Conservation (phyloP, 305 asterid genomes). For the Fraxinus platypoda region DNA sequence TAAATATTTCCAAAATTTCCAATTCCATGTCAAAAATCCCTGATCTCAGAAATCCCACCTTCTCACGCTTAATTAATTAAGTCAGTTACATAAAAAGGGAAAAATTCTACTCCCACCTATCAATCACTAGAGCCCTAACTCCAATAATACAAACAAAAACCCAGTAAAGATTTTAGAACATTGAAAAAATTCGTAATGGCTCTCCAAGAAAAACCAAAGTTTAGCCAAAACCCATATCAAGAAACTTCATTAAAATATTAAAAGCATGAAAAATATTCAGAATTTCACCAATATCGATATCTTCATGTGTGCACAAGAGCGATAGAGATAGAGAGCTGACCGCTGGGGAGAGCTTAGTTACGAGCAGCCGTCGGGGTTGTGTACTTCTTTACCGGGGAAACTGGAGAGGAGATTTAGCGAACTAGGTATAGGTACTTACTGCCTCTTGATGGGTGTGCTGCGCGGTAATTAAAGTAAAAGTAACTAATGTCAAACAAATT, state of each 20-base stretch:
- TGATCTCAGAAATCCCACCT: slow-evolving; percentile 4
- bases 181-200: neutral
- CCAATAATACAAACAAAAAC: neutral
- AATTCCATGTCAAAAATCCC: neutral
- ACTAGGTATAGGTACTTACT: neutral
- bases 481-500: no score
- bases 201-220: neutral
- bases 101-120: neutral
- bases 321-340: neutral
- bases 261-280: neutral
- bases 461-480: no score
- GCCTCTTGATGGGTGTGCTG: neutral
- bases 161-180: neutral
- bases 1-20: neutral
- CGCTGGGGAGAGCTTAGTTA: neutral
- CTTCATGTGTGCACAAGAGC: neutral
- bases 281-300: neutral
- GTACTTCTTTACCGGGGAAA: neutral
- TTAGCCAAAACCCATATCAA: neutral
- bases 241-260: neutral
- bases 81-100: neutral
- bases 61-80: neutral
- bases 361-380: neutral
- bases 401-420: neutral
- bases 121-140: neutral